A percentile compares a stretch with the other conserved stretches of the same genome.
These are phyloP conservation scores for Terfezia boudieri DNA, from an alignment of 495 filamentous ascomycete genomes.

Conservation along the genomic window DNA sequence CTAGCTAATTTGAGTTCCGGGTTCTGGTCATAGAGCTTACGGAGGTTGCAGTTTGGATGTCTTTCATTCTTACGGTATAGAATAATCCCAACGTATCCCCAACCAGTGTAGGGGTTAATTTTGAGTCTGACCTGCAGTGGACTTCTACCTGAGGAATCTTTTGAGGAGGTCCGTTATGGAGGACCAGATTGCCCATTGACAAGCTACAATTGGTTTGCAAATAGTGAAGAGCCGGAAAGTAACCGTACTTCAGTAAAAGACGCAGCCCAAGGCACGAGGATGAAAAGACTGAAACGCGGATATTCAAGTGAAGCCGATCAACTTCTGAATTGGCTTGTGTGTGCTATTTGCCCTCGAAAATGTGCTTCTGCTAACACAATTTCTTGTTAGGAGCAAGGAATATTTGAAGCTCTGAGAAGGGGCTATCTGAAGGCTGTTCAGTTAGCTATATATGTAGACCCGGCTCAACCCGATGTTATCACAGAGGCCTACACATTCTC, in stretches of 20 bases:
- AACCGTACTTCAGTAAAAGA: constrained; percentile 1
- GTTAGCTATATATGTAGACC: constrained; percentile 14
- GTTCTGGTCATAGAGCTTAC: too few relatives aligned
- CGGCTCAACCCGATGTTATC: constrained; percentile 14
- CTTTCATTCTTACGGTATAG: neutral
- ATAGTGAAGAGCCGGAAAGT: constrained; percentile 8
- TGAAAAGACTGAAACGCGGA: constrained; percentile 18
- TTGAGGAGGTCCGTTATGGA: constrained; percentile 14
- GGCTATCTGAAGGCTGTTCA: constrained; percentile 19
- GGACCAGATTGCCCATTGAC: constrained; percentile 4
- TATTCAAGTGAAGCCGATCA: constrained; percentile 13
- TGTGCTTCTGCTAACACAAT: too few relatives aligned
- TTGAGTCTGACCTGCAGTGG: constrained; percentile 1
- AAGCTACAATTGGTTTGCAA: constrained; percentile 9
- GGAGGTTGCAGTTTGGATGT: too few relatives aligned
- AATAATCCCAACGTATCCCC: too few relatives aligned
- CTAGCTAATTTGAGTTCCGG: neutral
- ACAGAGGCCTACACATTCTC: constrained; percentile 18
- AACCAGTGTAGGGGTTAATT: too few relatives aligned
- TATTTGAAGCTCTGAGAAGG: constrained; percentile 13
- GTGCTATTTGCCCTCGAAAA: too few relatives aligned
- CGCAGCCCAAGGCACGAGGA: constrained; percentile 7
- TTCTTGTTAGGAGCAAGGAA: constrained; percentile 4
- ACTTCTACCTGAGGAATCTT: constrained; percentile 19
- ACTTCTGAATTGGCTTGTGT: constrained; percentile 17